phyloP scores from a whole-genome alignment of 208 protist genomes.

The Herpetomonas samuelpessoai region DNA sequence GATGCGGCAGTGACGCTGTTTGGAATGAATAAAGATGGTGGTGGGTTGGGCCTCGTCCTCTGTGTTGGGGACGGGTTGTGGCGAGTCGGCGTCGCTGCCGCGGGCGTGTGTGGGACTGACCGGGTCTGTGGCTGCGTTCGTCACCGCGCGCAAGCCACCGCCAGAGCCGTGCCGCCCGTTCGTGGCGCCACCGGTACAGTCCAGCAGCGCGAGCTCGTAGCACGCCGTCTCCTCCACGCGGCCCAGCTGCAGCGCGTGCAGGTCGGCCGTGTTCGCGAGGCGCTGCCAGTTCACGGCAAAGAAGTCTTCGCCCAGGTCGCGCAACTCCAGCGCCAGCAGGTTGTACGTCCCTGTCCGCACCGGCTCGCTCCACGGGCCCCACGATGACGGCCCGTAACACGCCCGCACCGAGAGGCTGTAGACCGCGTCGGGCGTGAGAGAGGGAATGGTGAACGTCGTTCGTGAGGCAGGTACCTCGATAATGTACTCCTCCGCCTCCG shows the following conservation, averaged over 20 bases:
- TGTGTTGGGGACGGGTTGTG: conserved; percentile 1
- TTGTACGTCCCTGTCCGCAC: conserved; percentile 74
- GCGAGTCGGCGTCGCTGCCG: neutral
- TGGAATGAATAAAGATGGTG: conserved; percentile 44
- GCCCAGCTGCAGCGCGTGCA: conserved; percentile 44
- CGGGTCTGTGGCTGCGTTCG: neutral
- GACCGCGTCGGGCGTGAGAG: conserved; percentile 56
- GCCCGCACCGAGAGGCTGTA: conserved; percentile 72
- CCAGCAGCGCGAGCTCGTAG: conserved; percentile 73
- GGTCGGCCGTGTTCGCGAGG: conserved; percentile 53
- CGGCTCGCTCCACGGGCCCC: conserved; percentile 53
- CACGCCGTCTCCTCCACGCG: conserved; percentile 75
- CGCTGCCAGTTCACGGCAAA: conserved; percentile 75
- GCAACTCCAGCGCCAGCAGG: conserved; percentile 56
- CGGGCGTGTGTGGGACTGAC: neutral
- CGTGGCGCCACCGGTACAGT: conserved; percentile 62
- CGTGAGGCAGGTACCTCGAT: conserved; percentile 51
- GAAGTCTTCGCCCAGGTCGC: conserved; percentile 79
- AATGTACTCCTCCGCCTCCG: conserved; percentile 50
- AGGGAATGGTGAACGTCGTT: conserved; percentile 44
- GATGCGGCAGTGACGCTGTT: conserved; percentile 49
- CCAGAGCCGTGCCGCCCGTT: conserved; percentile 36
- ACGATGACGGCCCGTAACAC: conserved; percentile 72
- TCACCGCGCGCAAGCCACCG: too few species aligned
- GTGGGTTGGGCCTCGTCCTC: conserved; percentile 14